Conservation (phyloP, 192 early-diverging fungal species). For the Gryganskiella cystojenkinii region DNA sequence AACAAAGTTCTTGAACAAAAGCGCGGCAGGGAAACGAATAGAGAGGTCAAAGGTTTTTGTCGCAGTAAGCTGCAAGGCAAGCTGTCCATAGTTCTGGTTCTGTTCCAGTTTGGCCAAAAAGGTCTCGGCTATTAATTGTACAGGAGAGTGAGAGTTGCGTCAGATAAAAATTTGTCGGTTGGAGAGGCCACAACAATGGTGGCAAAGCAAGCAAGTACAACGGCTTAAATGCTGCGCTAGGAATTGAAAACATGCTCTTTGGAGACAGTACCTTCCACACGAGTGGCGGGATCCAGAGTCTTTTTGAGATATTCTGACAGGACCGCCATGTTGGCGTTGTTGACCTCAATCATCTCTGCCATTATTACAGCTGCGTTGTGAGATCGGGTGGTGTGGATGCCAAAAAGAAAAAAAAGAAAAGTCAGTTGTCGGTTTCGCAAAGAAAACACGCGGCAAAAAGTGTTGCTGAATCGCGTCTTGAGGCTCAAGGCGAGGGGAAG, state of each 20-base stretch:
- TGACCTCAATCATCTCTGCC: constrained; percentile 56
- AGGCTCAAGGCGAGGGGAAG: too few species aligned
- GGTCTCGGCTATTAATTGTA: constrained; percentile 1
- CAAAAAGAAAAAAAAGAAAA: too few species aligned
- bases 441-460: too few species aligned
- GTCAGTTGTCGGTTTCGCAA: too few species aligned
- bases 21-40: constrained; percentile 81
- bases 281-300: constrained; percentile 69
- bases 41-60: constrained; percentile 64
- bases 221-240: constrained; percentile 43
- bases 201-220: constrained; percentile 38
- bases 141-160: neutral
- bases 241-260: constrained; percentile 15
- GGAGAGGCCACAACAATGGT: constrained; percentile 54
- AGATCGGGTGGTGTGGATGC: too few species aligned
- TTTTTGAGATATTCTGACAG: constrained; percentile 65
- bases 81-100: constrained; percentile 46
- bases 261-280: constrained; percentile 60
- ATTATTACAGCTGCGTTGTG: too few species aligned
- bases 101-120: constrained; percentile 27
- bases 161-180: constrained; percentile 60
- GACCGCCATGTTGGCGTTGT: constrained; percentile 59
- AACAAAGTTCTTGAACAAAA: constrained; percentile 98
- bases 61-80: constrained; percentile 80
- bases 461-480: too few species aligned